Conservation (phyloP, 2,329 filamentous ascomycete genomes). For the Juglanconis oblonga region DNA sequence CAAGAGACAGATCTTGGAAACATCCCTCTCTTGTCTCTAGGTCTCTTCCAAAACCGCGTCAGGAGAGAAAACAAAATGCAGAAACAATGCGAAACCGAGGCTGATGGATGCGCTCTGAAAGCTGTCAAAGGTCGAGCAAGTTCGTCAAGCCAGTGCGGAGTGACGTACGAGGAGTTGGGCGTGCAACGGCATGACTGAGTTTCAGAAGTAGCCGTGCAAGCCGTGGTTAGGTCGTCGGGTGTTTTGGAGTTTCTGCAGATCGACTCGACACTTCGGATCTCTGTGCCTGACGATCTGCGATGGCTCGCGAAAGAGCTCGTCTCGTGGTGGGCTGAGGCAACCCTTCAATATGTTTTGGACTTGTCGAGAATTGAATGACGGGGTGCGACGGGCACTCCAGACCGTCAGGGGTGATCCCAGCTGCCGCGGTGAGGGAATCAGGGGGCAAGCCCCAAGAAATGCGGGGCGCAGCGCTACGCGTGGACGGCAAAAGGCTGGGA, state of each 20-base stretch:
- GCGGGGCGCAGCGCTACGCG: constrained; percentile 5
- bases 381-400: no score
- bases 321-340: background rate
- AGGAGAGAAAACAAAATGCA: no score
- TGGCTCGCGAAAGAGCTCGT: background rate
- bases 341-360: background rate
- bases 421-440: background rate
- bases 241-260: background rate
- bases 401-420: no score
- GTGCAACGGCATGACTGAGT: background rate
- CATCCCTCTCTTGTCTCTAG: no score
- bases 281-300: background rate
- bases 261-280: background rate
- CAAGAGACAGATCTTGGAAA: no score
- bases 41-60: no score
- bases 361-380: background rate
- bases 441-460: constrained; percentile 3
- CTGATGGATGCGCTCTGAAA: background rate
- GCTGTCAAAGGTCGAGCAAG: background rate
- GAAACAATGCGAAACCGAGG: no score
- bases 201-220: background rate
- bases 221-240: background rate
- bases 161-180: background rate
- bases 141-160: background rate
- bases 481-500: background rate